These are phyloP conservation scores for Phylloporus rhodoxanthus DNA, from an alignment of 768 basidiomycete genomes.

Conservation along the genomic window DNA sequence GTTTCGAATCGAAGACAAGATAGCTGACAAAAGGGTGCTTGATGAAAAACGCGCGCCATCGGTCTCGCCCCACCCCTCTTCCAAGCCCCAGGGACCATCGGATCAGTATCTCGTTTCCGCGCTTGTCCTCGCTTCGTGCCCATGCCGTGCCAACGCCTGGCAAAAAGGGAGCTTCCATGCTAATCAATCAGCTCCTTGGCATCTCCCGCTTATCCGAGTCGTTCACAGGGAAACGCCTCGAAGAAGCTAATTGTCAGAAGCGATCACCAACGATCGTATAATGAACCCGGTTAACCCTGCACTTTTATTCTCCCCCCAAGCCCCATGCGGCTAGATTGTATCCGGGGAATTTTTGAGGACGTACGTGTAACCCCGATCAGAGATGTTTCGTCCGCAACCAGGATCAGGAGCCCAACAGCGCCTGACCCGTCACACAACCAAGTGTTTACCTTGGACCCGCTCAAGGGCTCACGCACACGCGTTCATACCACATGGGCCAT, in stretches of 20 bases:
- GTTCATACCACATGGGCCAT: conserved; percentile 6
- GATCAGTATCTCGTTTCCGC: background rate
- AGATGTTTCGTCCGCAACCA: background rate
- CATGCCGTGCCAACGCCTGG: background rate
- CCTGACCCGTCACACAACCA: conserved; percentile 1
- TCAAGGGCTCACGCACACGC: conserved; percentile 4
- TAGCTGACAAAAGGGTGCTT: background rate
- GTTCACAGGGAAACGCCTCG: conserved; percentile 3
- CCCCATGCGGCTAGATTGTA: background rate
- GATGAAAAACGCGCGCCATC: background rate
- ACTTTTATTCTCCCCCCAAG: background rate
- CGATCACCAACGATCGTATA: conserved; percentile 1
- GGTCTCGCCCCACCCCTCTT: background rate
- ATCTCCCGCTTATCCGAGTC: background rate
- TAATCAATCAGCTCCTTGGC: conserved; percentile 12
- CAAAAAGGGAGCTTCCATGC: conserved; percentile 6
- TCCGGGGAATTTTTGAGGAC: background rate
- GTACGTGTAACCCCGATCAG: background rate
- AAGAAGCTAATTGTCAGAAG: conserved; percentile 11
- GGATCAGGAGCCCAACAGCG: conserved; percentile 1
- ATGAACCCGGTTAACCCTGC: background rate
- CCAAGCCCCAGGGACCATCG: background rate
- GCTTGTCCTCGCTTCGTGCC: background rate
- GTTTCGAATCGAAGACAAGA: conserved; percentile 1
- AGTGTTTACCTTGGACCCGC: too few species aligned